Evolutionary conservation across 2,329 filamentous ascomycete genomes (phyloP).

Genomic region (Nakataea oryzae): DNA sequence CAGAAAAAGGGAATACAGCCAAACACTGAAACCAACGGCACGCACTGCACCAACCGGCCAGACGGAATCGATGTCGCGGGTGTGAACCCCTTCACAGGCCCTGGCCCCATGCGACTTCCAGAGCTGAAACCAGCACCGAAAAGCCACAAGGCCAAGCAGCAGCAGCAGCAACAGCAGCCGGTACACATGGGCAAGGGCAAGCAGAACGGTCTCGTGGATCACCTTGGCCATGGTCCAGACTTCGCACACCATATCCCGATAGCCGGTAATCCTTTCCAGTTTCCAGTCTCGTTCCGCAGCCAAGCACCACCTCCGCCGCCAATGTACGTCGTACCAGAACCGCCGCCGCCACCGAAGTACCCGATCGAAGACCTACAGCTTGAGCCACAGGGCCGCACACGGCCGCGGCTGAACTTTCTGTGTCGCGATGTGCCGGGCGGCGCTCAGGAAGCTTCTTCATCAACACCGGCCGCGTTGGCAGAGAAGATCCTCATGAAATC

Average conservation of each 20-base stretch:
- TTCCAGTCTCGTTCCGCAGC: slow-evolving; percentile 27
- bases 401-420: slow-evolving; percentile 71
- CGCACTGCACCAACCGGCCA: slow-evolving; percentile 22
- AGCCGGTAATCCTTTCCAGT: slow-evolving; percentile 35
- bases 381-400: slow-evolving; percentile 52
- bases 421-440: slow-evolving; percentile 52
- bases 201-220: slow-evolving; percentile 22
- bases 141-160: slow-evolving; percentile 47
- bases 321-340: slow-evolving; percentile 28
- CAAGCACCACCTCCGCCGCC: slow-evolving; percentile 27
- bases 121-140: slow-evolving; percentile 67
- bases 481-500: slow-evolving; percentile 69
- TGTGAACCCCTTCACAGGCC: slow-evolving; percentile 21
- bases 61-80: background rate
- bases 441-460: slow-evolving; percentile 24
- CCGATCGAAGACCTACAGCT: slow-evolving; percentile 91
- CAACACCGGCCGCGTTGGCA: slow-evolving; percentile 25
- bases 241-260: slow-evolving; percentile 17
- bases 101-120: slow-evolving; percentile 49
- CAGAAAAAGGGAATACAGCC: slow-evolving; percentile 47
- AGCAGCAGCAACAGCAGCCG: slow-evolving; percentile 32
- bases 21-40: slow-evolving; percentile 18
- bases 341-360: slow-evolving; percentile 73
- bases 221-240: background rate
- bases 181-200: slow-evolving; percentile 25